These are phyloP conservation scores for Malassezia yamatoensis DNA, from an alignment of 1,284 basidiomycete genomes.

Conservation along the genomic window DNA sequence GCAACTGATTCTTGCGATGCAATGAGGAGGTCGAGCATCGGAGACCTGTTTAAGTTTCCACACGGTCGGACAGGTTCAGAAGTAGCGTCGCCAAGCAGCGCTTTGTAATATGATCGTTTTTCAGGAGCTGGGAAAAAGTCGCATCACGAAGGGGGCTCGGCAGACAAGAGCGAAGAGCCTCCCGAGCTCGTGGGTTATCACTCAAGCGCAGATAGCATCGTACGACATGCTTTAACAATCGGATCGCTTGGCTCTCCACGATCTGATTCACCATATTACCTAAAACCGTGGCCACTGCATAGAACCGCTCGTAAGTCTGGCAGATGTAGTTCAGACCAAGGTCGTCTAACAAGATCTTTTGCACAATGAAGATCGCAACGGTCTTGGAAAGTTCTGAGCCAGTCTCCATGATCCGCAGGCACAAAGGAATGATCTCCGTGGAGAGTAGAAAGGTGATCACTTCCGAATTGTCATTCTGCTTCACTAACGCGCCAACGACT, in stretches of 20 bases:
- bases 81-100: constrained; percentile 88
- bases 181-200: constrained; percentile 91
- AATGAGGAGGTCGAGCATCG: no score
- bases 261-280: constrained; percentile 88
- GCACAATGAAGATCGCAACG: constrained; percentile 98
- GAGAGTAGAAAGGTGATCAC: constrained; percentile 98
- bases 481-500: constrained; percentile 96
- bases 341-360: constrained; percentile 97
- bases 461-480: constrained; percentile 88
- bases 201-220: constrained; percentile 90
- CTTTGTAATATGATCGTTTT: constrained; percentile 48
- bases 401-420: constrained; percentile 98
- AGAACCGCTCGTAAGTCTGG: constrained; percentile 98
- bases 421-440: constrained; percentile 98
- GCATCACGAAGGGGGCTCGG: constrained; percentile 90
- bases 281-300: constrained; percentile 93
- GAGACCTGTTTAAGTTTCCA: constrained; percentile 33
- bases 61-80: constrained; percentile 64
- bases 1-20: no score
- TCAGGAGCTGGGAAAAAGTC: constrained; percentile 80
- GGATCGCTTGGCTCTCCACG: constrained; percentile 82
- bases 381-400: constrained; percentile 98
- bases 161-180: constrained; percentile 90
- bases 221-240: constrained; percentile 94
- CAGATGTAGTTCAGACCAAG: constrained; percentile 97